Evolutionary conservation across 1,139 yeast species (phyloP).

Genomic region (Kodamaea ohmeri): DNA sequence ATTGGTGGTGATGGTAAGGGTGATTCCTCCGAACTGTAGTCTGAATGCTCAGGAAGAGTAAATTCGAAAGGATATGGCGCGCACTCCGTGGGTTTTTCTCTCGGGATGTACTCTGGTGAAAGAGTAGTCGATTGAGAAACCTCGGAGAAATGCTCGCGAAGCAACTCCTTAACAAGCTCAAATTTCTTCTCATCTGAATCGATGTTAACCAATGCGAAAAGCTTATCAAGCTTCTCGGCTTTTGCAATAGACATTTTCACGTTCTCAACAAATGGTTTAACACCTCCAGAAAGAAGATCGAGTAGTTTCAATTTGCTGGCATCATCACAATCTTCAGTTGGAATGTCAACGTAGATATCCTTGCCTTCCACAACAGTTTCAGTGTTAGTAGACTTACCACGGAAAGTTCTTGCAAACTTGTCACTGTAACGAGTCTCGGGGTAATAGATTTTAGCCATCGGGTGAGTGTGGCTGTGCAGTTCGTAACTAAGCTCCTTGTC

Average conservation of each 20-base stretch:
- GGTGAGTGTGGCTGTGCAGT: conserved; percentile 29
- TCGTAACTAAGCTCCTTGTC: conserved; percentile 16
- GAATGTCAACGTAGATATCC: conserved; percentile 23
- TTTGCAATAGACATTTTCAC: conserved; percentile 24
- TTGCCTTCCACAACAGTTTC: conserved; percentile 7
- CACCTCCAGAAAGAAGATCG: conserved; percentile 17
- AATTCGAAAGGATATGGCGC: neutral
- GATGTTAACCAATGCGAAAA: conserved; percentile 20
- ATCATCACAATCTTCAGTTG: conserved; percentile 24
- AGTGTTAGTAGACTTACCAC: neutral
- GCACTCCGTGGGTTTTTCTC: neutral
- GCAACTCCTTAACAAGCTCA: conserved; percentile 2
- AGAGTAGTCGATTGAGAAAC: neutral
- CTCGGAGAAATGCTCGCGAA: conserved; percentile 18
- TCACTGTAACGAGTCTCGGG: conserved; percentile 14
- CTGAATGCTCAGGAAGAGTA: neutral
- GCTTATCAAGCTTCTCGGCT: conserved; percentile 27
- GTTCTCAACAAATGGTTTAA: conserved; percentile 21
- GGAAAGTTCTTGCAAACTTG: neutral
- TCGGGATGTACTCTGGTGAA: neutral
- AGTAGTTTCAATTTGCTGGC: conserved; percentile 22
- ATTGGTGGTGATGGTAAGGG: conserved; percentile 1
- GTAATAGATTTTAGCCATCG: conserved; percentile 29
- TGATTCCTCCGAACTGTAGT: neutral
- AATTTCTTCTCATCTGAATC: conserved; percentile 3